Conservation (phyloP, 148 eudicot genomes). For the Agrostemma githago region DNA sequence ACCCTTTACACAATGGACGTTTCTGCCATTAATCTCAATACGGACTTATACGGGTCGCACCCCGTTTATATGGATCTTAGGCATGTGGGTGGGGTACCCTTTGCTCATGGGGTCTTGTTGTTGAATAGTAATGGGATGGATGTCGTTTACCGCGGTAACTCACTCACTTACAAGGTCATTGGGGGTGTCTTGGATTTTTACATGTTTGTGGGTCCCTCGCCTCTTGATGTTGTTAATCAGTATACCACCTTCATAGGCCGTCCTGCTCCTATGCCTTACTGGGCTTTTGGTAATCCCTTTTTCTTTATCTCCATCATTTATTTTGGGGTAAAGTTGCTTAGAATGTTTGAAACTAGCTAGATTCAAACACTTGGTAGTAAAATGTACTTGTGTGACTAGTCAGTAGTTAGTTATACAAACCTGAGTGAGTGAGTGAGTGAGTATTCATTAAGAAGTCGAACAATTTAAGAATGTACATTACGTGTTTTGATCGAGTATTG, state of each 20-base stretch:
- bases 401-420: too few relatives aligned
- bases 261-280: slow-evolving; percentile 98
- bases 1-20: slow-evolving; percentile 67
- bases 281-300: slow-evolving; percentile 67
- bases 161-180: slow-evolving; percentile 87
- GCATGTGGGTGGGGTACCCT: slow-evolving; percentile 51
- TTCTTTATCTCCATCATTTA: neutral
- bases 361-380: too few relatives aligned
- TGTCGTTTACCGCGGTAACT: slow-evolving; percentile 65
- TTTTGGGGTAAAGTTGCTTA: neutral
- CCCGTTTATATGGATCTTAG: slow-evolving; percentile 96
- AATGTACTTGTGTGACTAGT: too few relatives aligned
- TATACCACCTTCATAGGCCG: slow-evolving; percentile 80
- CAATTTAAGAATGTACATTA: too few relatives aligned
- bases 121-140: slow-evolving; percentile 97
- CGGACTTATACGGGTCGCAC: slow-evolving; percentile 88
- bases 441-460: too few relatives aligned
- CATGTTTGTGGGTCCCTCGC: slow-evolving; percentile 82
- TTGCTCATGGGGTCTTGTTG: slow-evolving; percentile 69
- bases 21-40: slow-evolving; percentile 75
- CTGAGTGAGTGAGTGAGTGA: too few relatives aligned
- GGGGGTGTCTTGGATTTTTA: slow-evolving; percentile 93
- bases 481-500: too few relatives aligned
- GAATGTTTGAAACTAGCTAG: too few relatives aligned
- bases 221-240: slow-evolving; percentile 82